phyloP scores from a whole-genome alignment of 129 eudicot genomes.

The Centrapalus pauciflorus region DNA sequence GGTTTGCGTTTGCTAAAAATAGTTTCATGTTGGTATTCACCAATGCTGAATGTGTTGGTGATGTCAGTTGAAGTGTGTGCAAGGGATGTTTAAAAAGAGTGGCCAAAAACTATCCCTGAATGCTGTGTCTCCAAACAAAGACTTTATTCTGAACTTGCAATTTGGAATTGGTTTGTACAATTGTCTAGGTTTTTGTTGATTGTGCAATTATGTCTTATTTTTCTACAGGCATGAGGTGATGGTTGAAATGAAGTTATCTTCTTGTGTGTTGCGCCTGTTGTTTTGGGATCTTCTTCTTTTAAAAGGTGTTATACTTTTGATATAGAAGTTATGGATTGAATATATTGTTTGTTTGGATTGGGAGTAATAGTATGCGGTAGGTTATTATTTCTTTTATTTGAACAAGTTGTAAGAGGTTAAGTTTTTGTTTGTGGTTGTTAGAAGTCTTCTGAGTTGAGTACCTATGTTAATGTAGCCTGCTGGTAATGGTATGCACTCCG shows the following conservation, averaged over 20 bases:
- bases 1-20: not conserved
- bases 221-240: constrained; percentile 26
- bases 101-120: not conserved
- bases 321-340: constrained; percentile 21
- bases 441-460: constrained; percentile 8
- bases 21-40: not conserved
- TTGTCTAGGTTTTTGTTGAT: not conserved
- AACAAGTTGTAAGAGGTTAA: constrained; percentile 25
- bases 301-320: constrained; percentile 16
- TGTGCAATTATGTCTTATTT: not conserved
- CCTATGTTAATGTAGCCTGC: constrained; percentile 19
- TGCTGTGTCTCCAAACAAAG: not conserved
- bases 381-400: constrained; percentile 20
- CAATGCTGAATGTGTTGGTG: not conserved
- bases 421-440: constrained; percentile 20
- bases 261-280: constrained; percentile 4
- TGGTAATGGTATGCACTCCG: constrained; percentile 19
- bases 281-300: constrained; percentile 15
- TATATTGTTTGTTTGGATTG: constrained; percentile 27
- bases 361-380: constrained; percentile 18
- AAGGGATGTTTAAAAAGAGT: no score
- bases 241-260: constrained; percentile 7
- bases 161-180: no score
- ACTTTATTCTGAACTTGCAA: no score
- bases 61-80: no score